Percentiles rank a stretch among this genome's conserved stretches.
These are phyloP conservation scores for Ilyonectria robusta DNA, from an alignment of 2,329 filamentous ascomycete genomes.

Conservation along the genomic window DNA sequence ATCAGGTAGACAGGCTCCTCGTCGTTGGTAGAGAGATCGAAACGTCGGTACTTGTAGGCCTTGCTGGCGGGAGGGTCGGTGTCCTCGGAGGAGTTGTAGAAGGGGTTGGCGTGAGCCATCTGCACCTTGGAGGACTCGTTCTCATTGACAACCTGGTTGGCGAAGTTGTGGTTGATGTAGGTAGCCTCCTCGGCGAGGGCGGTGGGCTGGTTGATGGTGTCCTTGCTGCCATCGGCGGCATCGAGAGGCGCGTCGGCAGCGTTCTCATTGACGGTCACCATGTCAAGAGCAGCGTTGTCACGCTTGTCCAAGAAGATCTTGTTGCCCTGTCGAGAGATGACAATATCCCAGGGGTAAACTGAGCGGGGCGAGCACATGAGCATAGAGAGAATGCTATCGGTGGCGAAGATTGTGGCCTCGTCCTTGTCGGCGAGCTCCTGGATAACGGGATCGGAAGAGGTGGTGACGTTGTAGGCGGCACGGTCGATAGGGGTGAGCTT, in stretches of 20 bases:
- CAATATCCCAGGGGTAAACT: constrained; percentile 98
- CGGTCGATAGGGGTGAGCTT: constrained; percentile 92
- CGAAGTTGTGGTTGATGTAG: constrained; percentile 99
- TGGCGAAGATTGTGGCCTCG: constrained; percentile 96
- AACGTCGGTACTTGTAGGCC: constrained; percentile 97
- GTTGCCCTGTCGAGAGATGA: constrained; percentile 92
- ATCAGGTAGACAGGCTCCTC: constrained; percentile 94
- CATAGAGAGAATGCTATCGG: constrained; percentile 97
- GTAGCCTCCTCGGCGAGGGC: constrained; percentile 97
- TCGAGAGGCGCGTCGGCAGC: constrained; percentile 95
- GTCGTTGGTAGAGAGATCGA: constrained; percentile 94
- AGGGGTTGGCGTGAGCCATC: constrained; percentile 93
- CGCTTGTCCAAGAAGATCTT: constrained; percentile 99
- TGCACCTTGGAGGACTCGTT: constrained; percentile 82
- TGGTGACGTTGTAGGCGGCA: constrained; percentile 98
- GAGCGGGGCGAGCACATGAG: constrained; percentile 98
- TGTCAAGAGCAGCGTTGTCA: constrained; percentile 92
- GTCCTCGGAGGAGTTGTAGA: constrained; percentile 95
- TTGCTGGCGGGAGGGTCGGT: constrained; percentile 95
- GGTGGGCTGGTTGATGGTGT: constrained; percentile 92
- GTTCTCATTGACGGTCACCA: constrained; percentile 99
- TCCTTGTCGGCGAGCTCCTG: constrained; percentile 97
- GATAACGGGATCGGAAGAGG: constrained; percentile 94
- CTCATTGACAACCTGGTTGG: constrained; percentile 93
- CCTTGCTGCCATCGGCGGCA: constrained; percentile 91